phyloP scores from a whole-genome alignment of 2,329 filamentous ascomycete species.

The Reticulascus tulasneorum region DNA sequence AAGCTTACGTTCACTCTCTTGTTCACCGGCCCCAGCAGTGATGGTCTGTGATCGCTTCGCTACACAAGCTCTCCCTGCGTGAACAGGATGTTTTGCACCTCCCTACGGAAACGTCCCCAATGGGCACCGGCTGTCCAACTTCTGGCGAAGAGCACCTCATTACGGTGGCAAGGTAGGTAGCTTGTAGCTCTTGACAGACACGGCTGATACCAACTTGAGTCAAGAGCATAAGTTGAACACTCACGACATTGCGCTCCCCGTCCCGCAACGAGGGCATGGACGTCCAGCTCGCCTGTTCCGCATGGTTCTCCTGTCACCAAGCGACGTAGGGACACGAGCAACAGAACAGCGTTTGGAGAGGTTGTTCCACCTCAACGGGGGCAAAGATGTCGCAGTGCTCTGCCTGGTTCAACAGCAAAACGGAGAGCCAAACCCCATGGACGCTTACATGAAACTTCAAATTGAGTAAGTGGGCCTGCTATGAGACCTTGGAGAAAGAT shows the following conservation, averaged over 20 bases:
- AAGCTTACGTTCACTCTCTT: too few relatives aligned
- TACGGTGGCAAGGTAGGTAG: slow-evolving; percentile 24
- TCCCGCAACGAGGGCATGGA: slow-evolving; percentile 17
- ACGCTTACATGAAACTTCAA: slow-evolving; percentile 38
- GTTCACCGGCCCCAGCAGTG: too few relatives aligned
- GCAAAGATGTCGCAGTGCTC: slow-evolving; percentile 35
- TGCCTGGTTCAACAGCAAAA: slow-evolving; percentile 35
- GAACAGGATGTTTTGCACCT: slow-evolving; percentile 33
- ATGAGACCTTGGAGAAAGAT: too few relatives aligned
- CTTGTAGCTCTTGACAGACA: slow-evolving; percentile 2
- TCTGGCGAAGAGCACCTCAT: slow-evolving; percentile 17
- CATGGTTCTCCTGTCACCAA: slow-evolving; percentile 35
- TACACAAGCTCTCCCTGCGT: too few relatives aligned
- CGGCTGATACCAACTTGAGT: neutral
- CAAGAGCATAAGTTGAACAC: slow-evolving; percentile 37
- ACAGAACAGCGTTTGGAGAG: slow-evolving; percentile 33
- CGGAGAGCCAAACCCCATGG: slow-evolving; percentile 18
- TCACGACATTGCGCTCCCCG: slow-evolving; percentile 42
- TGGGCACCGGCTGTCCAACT: slow-evolving; percentile 29
- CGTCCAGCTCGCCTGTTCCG: slow-evolving; percentile 27
- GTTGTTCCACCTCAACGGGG: slow-evolving; percentile 35
- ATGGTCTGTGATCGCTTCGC: too few relatives aligned
- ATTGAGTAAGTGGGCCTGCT: slow-evolving; percentile 29
- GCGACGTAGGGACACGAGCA: slow-evolving; percentile 26
- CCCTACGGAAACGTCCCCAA: slow-evolving; percentile 29